Base-by-base conservation (phyloP, 106 monocot species). In the Triglochin maritima region DNA sequence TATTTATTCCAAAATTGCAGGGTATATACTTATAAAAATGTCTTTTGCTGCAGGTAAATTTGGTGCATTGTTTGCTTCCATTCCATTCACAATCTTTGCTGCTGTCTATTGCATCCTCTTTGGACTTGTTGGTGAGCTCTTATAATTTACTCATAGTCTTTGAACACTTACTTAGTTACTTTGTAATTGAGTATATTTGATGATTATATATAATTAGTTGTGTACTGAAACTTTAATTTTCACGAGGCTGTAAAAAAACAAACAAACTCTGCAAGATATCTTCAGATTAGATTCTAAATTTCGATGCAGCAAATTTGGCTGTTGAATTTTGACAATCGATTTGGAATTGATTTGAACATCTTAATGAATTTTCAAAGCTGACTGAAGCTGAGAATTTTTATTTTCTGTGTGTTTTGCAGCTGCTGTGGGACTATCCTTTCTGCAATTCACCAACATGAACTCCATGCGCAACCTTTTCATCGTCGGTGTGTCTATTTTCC, bases 371-470 rank as follows among this genome's bases (percentile, higher is more conserved):
- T 42, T 17, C 42, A n/a, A 57, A 15, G n/a, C n/a, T 15, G n/a
- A 2, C 15, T 59, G 59, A 29, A 6, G 6, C 17, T 14, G 7
- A 17, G 16, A 9, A 9, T 62, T 62, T 14, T 62, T 62, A 46
- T n/a, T 64, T 2, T 11, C 13, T 64, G 0, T 52, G 52, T 52
- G 29, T 11, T 52, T 49, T 50, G 2, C 83, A 96, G 96, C 83
- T 47, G 96, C 96, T 0, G 88, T 98, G 47, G 96, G 96, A 11
- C 88, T 98, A 8, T 98, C 96, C 45, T 92, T 98, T 73, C 65
- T 98, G 77, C 96, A 98, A 81, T 98, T 98, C 84, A 98, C 96
- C 46, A 98, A 98, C 86, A 98, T 98, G 96, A 98, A 98, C 79
- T 98, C 96, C 3, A 98, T 98, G 96, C 77, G 96, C 54, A 98